Percentiles rank a stretch among this genome's conserved stretches.
Evolutionary conservation across 345 rosid genomes (phyloP).

Genomic region (Corchorus capsularis): DNA sequence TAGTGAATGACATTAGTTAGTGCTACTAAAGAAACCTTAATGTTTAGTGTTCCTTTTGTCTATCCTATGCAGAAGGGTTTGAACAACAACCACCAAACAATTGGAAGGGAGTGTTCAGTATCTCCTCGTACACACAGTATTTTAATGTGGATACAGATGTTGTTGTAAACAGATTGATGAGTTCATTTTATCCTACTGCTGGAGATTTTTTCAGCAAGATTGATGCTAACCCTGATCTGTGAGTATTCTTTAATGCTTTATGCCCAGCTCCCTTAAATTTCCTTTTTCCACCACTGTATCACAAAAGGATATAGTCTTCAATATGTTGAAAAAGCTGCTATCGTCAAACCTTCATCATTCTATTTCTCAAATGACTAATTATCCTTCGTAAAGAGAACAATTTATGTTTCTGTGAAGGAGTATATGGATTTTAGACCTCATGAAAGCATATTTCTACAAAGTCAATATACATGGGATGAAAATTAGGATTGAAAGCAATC

Average conservation of each 20-base stretch:
- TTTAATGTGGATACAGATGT: constrained; percentile 89
- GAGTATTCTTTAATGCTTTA: constrained; percentile 35
- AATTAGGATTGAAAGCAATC: constrained; percentile 1
- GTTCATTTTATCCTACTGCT: constrained; percentile 67
- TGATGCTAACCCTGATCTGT: constrained; percentile 95
- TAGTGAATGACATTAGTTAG: neutral
- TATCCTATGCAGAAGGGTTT: constrained; percentile 57
- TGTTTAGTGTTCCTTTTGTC: constrained; percentile 5
- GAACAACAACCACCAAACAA: constrained; percentile 76
- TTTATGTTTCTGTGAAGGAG: neutral
- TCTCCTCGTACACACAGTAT: constrained; percentile 80
- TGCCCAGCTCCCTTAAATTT: neutral
- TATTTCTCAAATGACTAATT: neutral
- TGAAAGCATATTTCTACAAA: neutral
- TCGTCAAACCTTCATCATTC: constrained; percentile 3
- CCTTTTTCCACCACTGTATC: neutral
- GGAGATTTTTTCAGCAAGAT: constrained; percentile 91
- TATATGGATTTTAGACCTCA: neutral
- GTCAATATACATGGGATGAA: neutral
- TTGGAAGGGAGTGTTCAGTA: constrained; percentile 83
- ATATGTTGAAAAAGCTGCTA: neutral
- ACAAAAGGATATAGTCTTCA: constrained; percentile 3
- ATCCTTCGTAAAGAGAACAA: neutral
- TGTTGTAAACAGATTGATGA: constrained; percentile 76
- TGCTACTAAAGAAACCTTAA: neutral